Evolutionary conservation across 139 green algal genomes (phyloP).

Genomic region (Chlamydomonas urium): DNA sequence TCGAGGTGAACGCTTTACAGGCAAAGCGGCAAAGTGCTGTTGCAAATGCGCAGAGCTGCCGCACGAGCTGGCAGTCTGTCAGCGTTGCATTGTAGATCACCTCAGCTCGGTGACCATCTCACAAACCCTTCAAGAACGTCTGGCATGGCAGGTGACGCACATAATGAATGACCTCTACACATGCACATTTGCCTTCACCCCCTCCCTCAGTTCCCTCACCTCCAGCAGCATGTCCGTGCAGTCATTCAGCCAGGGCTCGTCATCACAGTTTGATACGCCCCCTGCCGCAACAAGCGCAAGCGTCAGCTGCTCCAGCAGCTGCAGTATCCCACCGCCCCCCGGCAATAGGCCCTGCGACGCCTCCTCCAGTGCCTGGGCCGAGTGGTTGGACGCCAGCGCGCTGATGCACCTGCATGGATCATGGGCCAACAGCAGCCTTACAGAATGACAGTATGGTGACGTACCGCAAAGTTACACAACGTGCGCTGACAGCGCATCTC

Average conservation of each 20-base stretch:
- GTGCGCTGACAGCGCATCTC: too few species aligned
- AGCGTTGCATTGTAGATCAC: constrained; percentile 36
- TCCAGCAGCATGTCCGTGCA: constrained; percentile 62
- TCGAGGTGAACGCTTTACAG: background rate
- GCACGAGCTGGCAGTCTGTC: constrained; percentile 22
- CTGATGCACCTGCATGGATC: constrained; percentile 55
- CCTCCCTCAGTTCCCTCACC: constrained; percentile 16
- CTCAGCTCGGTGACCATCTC: background rate
- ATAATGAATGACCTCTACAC: too few species aligned
- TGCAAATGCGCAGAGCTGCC: background rate
- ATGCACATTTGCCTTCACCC: background rate
- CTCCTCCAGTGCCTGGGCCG: constrained; percentile 16
- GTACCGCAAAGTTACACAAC: too few species aligned
- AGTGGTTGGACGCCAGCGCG: constrained; percentile 24
- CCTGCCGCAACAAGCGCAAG: constrained; percentile 32
- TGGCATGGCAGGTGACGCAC: too few species aligned
- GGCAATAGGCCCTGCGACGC: constrained; percentile 19
- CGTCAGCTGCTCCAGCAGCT: constrained; percentile 44
- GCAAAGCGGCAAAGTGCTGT: background rate
- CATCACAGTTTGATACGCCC: constrained; percentile 14
- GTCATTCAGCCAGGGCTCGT: constrained; percentile 43
- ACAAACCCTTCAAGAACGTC: too few species aligned
- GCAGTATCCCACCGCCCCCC: constrained; percentile 21
- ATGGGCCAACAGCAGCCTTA: constrained; percentile 17
- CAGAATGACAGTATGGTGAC: too few species aligned